Evolutionary conservation across 495 filamentous ascomycete genomes (phyloP).

Genomic region (Aspergillus saccharolyticus): DNA sequence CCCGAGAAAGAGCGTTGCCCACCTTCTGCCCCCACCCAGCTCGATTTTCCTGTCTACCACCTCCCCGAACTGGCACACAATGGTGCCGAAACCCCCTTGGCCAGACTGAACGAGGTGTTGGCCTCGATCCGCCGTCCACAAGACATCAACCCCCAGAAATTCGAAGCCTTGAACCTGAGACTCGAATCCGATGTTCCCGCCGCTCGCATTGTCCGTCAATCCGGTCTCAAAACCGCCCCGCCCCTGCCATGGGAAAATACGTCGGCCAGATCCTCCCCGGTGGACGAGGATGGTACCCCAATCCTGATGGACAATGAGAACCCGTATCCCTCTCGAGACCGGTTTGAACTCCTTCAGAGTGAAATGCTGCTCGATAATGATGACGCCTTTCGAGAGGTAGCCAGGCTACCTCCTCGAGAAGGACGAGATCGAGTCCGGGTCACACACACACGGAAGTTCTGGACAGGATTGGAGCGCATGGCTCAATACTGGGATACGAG

Average conservation of each 20-base stretch:
- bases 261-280: conserved; percentile 11
- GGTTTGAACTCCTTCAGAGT: conserved; percentile 41
- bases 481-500: conserved; percentile 61
- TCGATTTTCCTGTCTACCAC: conserved; percentile 46
- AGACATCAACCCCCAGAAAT: conserved; percentile 45
- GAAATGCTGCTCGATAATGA: conserved; percentile 55
- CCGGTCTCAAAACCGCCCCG: conserved; percentile 35
- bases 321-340: conserved; percentile 41
- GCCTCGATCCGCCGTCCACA: conserved; percentile 47
- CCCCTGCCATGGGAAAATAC: conserved; percentile 44
- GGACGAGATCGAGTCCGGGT: conserved; percentile 43
- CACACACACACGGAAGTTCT: conserved; percentile 57
- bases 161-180: conserved; percentile 50
- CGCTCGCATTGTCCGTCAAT: conserved; percentile 41
- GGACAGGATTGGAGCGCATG: conserved; percentile 52
- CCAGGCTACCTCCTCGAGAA: conserved; percentile 35
- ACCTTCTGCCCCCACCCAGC: conserved; percentile 40
- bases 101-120: conserved; percentile 38
- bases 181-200: conserved; percentile 39
- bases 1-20: conserved; percentile 42
- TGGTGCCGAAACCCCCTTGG: conserved; percentile 26
- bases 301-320: conserved; percentile 47
- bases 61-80: conserved; percentile 24
- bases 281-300: conserved; percentile 20
- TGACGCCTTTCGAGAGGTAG: conserved; percentile 49